These are phyloP conservation scores for Penicillium decumbens DNA, from an alignment of 2,329 filamentous ascomycete species.

Conservation along the genomic window DNA sequence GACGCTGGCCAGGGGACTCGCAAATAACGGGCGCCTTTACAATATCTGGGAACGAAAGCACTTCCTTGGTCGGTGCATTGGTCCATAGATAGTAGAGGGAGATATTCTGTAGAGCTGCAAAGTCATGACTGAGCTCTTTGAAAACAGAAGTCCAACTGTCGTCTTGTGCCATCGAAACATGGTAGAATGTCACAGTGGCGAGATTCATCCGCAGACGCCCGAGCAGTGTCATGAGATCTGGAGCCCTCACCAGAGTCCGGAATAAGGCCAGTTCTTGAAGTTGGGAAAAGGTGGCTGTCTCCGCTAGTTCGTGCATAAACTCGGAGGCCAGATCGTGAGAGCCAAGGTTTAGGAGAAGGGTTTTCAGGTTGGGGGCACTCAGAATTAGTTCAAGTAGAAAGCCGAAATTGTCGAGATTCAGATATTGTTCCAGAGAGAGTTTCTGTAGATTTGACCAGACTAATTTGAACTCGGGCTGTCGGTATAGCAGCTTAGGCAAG, in stretches of 20 bases:
- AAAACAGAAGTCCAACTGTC: conserved; percentile 16
- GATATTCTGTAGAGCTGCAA: conserved; percentile 10
- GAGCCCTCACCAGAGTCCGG: conserved; percentile 14
- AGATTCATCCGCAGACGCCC: conserved; percentile 8
- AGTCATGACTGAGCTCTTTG: conserved; percentile 9
- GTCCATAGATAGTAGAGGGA: conserved; percentile 23
- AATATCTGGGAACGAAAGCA: conserved; percentile 20
- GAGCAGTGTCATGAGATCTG: conserved; percentile 17
- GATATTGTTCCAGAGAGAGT: conserved; percentile 22
- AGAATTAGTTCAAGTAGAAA: conserved; percentile 24
- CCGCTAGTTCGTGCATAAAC: conserved; percentile 24
- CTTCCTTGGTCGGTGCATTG: conserved; percentile 12
- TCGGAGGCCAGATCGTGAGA: conserved; percentile 22
- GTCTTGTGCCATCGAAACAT: conserved; percentile 15
- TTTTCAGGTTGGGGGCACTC: conserved; percentile 19
- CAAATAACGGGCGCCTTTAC: conserved; percentile 7
- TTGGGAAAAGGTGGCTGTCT: conserved; percentile 12
- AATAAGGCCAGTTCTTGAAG: conserved; percentile 20
- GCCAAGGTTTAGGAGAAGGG: conserved; percentile 18
- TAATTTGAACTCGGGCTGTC: conserved; percentile 18
- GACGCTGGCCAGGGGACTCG: conserved; percentile 1
- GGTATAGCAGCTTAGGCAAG: conserved; percentile 23
- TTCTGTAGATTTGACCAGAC: conserved; percentile 22
- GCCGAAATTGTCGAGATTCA: conserved; percentile 23
- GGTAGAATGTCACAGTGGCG: conserved; percentile 15